Percentiles rank a stretch among this genome's conserved stretches.
These are phyloP conservation scores for Myotisia sp. DNA, from an alignment of 2,329 filamentous ascomycete genomes.

Conservation along the genomic window DNA sequence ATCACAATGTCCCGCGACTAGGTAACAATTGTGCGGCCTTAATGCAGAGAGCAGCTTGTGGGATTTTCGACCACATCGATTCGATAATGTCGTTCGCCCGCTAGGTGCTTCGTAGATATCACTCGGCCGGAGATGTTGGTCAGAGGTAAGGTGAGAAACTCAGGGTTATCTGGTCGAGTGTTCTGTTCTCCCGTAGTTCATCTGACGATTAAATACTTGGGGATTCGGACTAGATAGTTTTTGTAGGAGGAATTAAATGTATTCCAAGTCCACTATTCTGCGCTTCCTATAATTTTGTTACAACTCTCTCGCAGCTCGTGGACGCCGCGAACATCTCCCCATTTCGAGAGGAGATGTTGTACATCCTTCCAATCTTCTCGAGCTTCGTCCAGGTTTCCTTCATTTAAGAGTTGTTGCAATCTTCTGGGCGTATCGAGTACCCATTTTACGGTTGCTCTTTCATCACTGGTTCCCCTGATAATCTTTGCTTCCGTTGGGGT, in stretches of 20 bases:
- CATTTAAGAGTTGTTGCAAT: conserved; percentile 24
- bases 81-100: too few relatives aligned
- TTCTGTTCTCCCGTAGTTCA: not conserved
- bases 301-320: conserved; percentile 27
- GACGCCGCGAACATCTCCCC: conserved; percentile 32
- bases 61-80: too few relatives aligned
- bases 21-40: too few relatives aligned
- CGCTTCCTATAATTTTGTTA: conserved; percentile 19
- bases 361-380: conserved; percentile 31
- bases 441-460: conserved; percentile 34
- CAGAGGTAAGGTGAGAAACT: too few relatives aligned
- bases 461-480: conserved; percentile 13
- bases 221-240: too few relatives aligned
- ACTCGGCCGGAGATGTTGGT: too few relatives aligned
- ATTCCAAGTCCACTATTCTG: not conserved
- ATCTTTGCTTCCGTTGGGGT: conserved; percentile 15
- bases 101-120: too few relatives aligned
- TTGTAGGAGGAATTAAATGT: too few relatives aligned
- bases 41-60: too few relatives aligned
- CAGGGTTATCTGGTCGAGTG: too few relatives aligned
- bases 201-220: not conserved
- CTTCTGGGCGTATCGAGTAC: conserved; percentile 29
- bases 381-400: conserved; percentile 28
- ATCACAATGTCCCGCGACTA: too few relatives aligned
- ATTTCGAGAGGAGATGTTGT: conserved; percentile 25